These are phyloP conservation scores for Aspergillus amoenus DNA, from an alignment of 2,329 filamentous ascomycete genomes.

Conservation along the genomic window DNA sequence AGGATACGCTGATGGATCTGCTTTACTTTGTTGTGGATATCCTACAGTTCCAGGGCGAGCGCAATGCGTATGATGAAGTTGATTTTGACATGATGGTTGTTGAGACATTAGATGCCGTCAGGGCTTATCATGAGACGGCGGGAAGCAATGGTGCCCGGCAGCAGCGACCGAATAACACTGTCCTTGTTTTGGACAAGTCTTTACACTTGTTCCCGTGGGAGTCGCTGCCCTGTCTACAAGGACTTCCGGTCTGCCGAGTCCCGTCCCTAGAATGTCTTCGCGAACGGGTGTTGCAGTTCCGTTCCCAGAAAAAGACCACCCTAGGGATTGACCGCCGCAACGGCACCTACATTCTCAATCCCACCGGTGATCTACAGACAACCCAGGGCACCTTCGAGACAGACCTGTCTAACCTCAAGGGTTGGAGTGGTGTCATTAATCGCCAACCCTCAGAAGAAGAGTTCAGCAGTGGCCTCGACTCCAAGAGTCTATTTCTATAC, in stretches of 20 bases:
- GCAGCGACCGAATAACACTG: constrained; percentile 61
- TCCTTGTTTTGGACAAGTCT: constrained; percentile 87
- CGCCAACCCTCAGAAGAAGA: constrained; percentile 73
- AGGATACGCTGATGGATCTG: constrained; percentile 86
- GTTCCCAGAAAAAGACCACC: constrained; percentile 29
- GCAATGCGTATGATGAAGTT: constrained; percentile 95
- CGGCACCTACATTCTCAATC: constrained; percentile 79
- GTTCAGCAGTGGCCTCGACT: constrained; percentile 66
- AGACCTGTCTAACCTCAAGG: constrained; percentile 54
- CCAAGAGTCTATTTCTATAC: constrained; percentile 77
- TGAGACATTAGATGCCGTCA: constrained; percentile 80
- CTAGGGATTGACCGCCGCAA: constrained; percentile 52
- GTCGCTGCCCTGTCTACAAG: constrained; percentile 80
- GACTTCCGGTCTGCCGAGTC: constrained; percentile 77
- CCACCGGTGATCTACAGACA: constrained; percentile 74
- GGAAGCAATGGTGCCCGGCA: constrained; percentile 36
- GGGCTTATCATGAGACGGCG: constrained; percentile 65
- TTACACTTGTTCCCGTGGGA: constrained; percentile 96
- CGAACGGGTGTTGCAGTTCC: constrained; percentile 65
- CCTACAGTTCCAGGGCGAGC: constrained; percentile 92
- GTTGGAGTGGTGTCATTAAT: constrained; percentile 69
- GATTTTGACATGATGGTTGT: constrained; percentile 91
- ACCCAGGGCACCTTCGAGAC: constrained; percentile 75
- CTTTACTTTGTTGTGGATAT: constrained; percentile 97
- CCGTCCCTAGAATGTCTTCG: constrained; percentile 82